A percentile compares a stretch with the other conserved stretches of the same genome.
These are phyloP conservation scores for Cercospora zeina DNA, from an alignment of 2,329 filamentous ascomycete genomes.

Conservation along the genomic window DNA sequence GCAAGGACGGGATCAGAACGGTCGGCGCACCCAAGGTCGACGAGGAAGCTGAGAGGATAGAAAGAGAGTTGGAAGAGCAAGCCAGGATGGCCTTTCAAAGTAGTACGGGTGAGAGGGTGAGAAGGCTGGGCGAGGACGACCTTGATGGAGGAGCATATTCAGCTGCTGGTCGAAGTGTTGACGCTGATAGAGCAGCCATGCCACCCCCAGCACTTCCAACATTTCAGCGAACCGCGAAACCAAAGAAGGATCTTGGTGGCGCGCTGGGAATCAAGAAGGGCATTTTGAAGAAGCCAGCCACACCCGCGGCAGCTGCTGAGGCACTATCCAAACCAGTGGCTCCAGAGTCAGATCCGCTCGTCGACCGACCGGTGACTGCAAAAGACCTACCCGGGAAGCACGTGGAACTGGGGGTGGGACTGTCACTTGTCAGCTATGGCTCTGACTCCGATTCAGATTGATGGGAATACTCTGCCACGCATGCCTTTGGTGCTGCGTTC, in stretches of 20 bases:
- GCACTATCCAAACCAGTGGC: neutral
- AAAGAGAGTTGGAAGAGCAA: conserved; percentile 79
- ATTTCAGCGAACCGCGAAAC: conserved; percentile 76
- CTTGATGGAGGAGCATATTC: conserved; percentile 38
- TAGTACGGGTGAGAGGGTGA: conserved; percentile 57
- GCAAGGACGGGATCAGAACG: conserved; percentile 59
- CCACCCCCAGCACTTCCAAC: conserved; percentile 60
- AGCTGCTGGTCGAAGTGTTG: conserved; percentile 32
- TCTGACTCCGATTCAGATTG: conserved; percentile 16
- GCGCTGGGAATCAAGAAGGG: conserved; percentile 87
- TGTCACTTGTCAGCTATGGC: conserved; percentile 5
- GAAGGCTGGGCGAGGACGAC: conserved; percentile 53
- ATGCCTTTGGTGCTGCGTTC: neutral
- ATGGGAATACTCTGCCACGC: neutral
- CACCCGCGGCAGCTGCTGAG: conserved; percentile 7
- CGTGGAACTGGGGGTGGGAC: conserved; percentile 2
- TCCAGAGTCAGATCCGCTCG: neutral
- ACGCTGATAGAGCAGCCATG: conserved; percentile 40
- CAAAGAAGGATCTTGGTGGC: conserved; percentile 79
- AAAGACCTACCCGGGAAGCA: conserved; percentile 10
- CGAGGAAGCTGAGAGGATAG: conserved; percentile 63
- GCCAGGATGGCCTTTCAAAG: conserved; percentile 75
- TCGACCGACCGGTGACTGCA: conserved; percentile 6
- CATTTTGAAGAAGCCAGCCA: conserved; percentile 77
- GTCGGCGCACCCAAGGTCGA: conserved; percentile 58